Evolutionary conservation across 768 basidiomycete genomes (phyloP), one percentile per base, ranked within the genome.

Genomic region (Mycena albidolilacea): DNA sequence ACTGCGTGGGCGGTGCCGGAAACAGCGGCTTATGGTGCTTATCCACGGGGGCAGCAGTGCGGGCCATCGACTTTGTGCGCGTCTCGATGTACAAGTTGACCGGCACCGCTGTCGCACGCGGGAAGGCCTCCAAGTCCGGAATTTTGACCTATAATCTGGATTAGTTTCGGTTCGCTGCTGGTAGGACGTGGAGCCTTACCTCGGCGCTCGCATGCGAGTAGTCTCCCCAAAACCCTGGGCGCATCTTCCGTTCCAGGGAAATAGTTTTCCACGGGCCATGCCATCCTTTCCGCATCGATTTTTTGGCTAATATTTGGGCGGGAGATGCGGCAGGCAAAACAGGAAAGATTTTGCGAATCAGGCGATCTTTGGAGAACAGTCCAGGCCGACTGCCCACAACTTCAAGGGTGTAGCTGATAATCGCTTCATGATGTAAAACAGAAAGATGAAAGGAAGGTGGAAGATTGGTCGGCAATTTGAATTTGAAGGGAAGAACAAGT

Each of bases 271-370:
- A 75, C 3, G 30, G 23, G 15, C 70, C 74, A n/a, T 50, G 39
- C 70, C 70, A 75, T 9, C 74, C 70, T 30, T 62, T 57, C 43
- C 58, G 65, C 17, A 75, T 44, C 7, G 58, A 57, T 30, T 0
- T 41, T 52, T 61, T 75, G 58, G 64, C 71, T 52, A 60, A 7
- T 11, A 72, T 19, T 64, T 75, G 74, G 12, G 41, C 54, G 39
- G 63, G 64, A 41, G 74, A 75, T 30, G 74, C 74, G 11, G 74
- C 67, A 23, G 74, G 74, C 17, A 75, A 38, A 39, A 75, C 71
- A 5, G 63, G 19, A 17, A 75, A 48, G 5, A 54, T 19, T 69
- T 67, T 46, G 2, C 44, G 52, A 48, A 75, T 52, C 5, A 39
- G 58, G 12, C 44, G 57, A 54, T 75, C 59, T n/a, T 17, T 57